Conservation (phyloP, 1,284 basidiomycete genomes). For the Ganoderma multipileum region DNA sequence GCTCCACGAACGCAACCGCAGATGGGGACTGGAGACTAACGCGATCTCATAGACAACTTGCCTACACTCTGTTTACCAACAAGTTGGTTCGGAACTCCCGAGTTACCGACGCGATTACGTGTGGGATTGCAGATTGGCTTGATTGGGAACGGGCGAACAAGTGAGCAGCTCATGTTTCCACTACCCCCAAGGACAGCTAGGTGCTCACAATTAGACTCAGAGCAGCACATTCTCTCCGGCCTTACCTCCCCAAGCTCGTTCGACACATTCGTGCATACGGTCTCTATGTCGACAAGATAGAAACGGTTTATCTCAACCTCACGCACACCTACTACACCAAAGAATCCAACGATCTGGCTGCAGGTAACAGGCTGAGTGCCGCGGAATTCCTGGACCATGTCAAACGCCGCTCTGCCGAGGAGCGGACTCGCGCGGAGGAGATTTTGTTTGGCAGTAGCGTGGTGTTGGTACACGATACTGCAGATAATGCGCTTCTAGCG, state of each 20-base stretch:
- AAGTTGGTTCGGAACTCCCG: slow-evolving; percentile 57
- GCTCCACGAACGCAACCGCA: not conserved
- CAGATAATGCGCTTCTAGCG: slow-evolving; percentile 59
- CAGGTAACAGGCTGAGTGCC: slow-evolving; percentile 51
- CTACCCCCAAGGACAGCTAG: too few relatives aligned
- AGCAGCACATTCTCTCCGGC: slow-evolving; percentile 41
- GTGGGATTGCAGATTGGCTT: slow-evolving; percentile 63
- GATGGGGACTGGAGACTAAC: not conserved
- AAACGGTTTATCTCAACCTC: slow-evolving; percentile 56
- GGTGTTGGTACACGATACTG: slow-evolving; percentile 53
- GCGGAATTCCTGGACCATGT: slow-evolving; percentile 62
- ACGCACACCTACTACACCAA: slow-evolving; percentile 59
- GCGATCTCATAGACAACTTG: slow-evolving; percentile 51
- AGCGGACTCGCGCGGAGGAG: slow-evolving; percentile 57
- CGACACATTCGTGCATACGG: slow-evolving; percentile 60
- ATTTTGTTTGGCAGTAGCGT: slow-evolving; percentile 61
- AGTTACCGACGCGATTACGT: slow-evolving; percentile 53
- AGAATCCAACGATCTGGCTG: slow-evolving; percentile 53
- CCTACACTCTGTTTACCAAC: slow-evolving; percentile 56
- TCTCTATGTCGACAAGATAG: slow-evolving; percentile 60
- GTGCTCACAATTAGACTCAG: slow-evolving; percentile 27
- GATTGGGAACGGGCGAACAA: slow-evolving; percentile 58
- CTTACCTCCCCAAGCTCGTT: slow-evolving; percentile 54
- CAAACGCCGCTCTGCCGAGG: slow-evolving; percentile 56
- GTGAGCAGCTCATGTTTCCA: slow-evolving; percentile 36